phyloP scores from a whole-genome alignment of 441 rosid genomes.

The Erodium moschatum region DNA sequence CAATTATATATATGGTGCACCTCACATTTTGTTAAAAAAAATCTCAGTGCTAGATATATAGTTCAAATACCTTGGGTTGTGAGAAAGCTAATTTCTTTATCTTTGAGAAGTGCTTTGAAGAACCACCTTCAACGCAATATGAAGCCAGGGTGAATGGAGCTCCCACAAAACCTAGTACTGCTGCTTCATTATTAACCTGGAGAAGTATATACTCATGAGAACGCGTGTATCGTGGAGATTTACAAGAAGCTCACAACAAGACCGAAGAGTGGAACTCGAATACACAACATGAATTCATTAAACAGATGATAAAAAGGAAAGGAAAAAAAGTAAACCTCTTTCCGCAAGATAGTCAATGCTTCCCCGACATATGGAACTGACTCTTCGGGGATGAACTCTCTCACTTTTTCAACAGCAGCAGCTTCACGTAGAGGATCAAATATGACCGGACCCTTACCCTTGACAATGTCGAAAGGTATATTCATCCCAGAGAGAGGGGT shows the following conservation, averaged over 20 bases:
- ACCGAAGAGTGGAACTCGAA: no score
- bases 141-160: constrained; percentile 97
- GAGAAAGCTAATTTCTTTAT: constrained; percentile 83
- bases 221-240: not conserved
- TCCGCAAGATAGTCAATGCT: constrained; percentile 67
- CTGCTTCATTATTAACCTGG: constrained; percentile 70
- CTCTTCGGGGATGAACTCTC: constrained; percentile 70
- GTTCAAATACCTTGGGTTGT: constrained; percentile 58
- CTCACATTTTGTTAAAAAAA: not conserved
- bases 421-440: constrained; percentile 58
- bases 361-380: constrained; percentile 91
- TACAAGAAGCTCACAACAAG: no score
- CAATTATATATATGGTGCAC: no score
- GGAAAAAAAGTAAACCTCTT: constrained; percentile 46
- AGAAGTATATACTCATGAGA: constrained; percentile 12
- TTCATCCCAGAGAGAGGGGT: constrained; percentile 97
- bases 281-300: no score
- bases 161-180: constrained; percentile 88
- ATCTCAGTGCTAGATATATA: not conserved
- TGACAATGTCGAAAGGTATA: constrained; percentile 87
- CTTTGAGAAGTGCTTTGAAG: constrained; percentile 78
- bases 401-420: constrained; percentile 62
- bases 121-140: constrained; percentile 86
- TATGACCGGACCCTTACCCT: constrained; percentile 89
- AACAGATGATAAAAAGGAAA: not conserved